These are phyloP conservation scores for Rhodotorula sphaerocarpa DNA, from an alignment of 768 basidiomycete genomes.

Conservation along the genomic window DNA sequence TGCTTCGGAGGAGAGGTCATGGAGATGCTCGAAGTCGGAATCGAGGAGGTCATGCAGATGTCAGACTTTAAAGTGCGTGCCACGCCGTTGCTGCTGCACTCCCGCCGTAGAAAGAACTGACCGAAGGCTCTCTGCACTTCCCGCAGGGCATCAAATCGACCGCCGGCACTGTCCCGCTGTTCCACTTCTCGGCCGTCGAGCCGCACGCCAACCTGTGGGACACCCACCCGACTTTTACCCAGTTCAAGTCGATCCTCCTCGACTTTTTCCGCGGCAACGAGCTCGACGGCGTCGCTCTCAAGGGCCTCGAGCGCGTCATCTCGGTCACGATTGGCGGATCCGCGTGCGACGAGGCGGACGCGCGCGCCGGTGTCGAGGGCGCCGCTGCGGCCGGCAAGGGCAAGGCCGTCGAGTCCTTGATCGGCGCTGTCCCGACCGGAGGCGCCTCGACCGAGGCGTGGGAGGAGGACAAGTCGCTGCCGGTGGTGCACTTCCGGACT, in stretches of 20 bases:
- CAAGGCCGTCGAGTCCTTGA: slow-evolving; percentile 28
- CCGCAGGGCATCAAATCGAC: slow-evolving; percentile 77
- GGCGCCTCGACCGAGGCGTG: slow-evolving; percentile 3
- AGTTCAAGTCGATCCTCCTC: slow-evolving; percentile 83
- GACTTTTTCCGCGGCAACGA: slow-evolving; percentile 79
- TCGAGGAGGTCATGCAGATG: slow-evolving; percentile 73
- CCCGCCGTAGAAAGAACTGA: neutral
- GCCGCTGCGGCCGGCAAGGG: slow-evolving; percentile 6
- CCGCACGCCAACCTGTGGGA: slow-evolving; percentile 74
- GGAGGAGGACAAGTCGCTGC: slow-evolving; percentile 48
- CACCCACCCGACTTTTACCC: slow-evolving; percentile 80
- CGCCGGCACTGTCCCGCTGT: slow-evolving; percentile 77
- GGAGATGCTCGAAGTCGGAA: slow-evolving; percentile 91
- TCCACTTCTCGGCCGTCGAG: slow-evolving; percentile 66
- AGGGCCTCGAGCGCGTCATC: slow-evolving; percentile 79
- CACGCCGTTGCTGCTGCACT: slow-evolving; percentile 37
- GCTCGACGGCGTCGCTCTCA: slow-evolving; percentile 71
- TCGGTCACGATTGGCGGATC: slow-evolving; percentile 67
- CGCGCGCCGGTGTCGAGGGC: slow-evolving; percentile 18
- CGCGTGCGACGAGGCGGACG: slow-evolving; percentile 39
- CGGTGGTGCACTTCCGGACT: slow-evolving; percentile 77
- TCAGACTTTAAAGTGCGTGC: slow-evolving; percentile 65
- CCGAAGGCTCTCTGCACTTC: no score
- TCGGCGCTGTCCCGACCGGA: slow-evolving; percentile 4
- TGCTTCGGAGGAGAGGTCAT: slow-evolving; percentile 77